A percentile compares a stretch with the other conserved stretches of the same genome.
Evolutionary conservation across 2,329 filamentous ascomycete genomes (phyloP).

Genomic region (Microsporum ferrugineum): DNA sequence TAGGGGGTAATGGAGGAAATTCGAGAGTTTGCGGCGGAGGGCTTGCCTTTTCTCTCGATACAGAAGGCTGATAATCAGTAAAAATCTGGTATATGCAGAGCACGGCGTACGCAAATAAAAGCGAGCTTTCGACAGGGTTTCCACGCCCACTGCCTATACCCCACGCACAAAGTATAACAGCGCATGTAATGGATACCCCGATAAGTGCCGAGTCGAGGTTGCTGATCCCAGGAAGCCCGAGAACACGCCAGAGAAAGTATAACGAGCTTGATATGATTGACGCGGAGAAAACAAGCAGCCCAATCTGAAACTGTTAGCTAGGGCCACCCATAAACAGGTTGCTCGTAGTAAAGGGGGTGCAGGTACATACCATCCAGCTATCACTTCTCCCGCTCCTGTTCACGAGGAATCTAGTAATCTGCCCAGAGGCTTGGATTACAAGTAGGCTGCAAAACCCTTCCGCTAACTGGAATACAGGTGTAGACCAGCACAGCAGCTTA

Average conservation of each 20-base stretch:
- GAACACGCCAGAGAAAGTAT: constrained; percentile 93
- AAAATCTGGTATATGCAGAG: constrained; percentile 99
- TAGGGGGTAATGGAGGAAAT: constrained; percentile 88
- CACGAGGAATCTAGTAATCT: constrained; percentile 89
- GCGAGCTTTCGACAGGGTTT: constrained; percentile 86
- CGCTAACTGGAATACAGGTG: constrained; percentile 82
- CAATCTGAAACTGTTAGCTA: constrained; percentile 50
- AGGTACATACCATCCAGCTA: constrained; percentile 73
- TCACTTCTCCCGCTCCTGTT: constrained; percentile 80
- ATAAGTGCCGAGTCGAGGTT: constrained; percentile 89
- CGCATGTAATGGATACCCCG: constrained; percentile 82
- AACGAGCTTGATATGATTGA: constrained; percentile 86
- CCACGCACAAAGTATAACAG: constrained; percentile 83
- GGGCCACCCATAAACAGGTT: neutral
- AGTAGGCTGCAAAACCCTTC: constrained; percentile 95
- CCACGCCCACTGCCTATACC: constrained; percentile 88
- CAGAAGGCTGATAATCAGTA: constrained; percentile 85
- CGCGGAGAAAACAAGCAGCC: constrained; percentile 73
- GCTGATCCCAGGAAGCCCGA: constrained; percentile 83
- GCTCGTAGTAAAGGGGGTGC: neutral
- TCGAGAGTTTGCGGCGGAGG: constrained; percentile 51
- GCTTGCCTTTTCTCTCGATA: constrained; percentile 45
- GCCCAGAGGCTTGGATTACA: constrained; percentile 88
- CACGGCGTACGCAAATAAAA: constrained; percentile 95
- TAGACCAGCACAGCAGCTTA: constrained; percentile 75